Percentiles rank a stretch among this genome's conserved stretches.
These are phyloP conservation scores for Caloboletus firmus DNA, from an alignment of 1,284 basidiomycete species.

Conservation along the genomic window DNA sequence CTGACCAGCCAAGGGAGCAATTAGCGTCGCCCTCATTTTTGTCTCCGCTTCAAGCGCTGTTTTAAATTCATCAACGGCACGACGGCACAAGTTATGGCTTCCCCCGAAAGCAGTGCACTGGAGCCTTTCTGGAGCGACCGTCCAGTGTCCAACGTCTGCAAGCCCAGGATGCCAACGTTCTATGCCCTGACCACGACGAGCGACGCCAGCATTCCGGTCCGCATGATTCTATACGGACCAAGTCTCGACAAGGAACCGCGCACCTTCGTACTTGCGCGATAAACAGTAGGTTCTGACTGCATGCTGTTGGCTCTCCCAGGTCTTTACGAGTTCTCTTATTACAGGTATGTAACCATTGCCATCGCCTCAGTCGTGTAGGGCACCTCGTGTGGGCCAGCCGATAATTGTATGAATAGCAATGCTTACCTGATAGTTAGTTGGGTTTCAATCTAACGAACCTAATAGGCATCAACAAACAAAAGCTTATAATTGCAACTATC, in stretches of 20 bases:
- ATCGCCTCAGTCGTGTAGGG: constrained; percentile 12
- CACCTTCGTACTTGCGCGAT: background rate
- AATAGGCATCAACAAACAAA: constrained; percentile 43
- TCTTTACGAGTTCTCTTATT: background rate
- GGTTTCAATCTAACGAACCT: constrained; percentile 39
- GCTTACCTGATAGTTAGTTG: constrained; percentile 39
- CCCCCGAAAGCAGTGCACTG: constrained; percentile 24
- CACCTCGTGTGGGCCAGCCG: constrained; percentile 10
- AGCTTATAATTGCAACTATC: constrained; percentile 42
- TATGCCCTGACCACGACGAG: constrained; percentile 1
- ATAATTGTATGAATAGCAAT: constrained; percentile 28
- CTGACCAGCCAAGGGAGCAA: constrained; percentile 33
- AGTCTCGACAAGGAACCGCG: background rate
- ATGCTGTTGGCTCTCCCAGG: background rate
- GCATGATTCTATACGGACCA: constrained; percentile 2
- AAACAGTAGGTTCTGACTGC: constrained; percentile 9
- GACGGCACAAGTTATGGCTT: constrained; percentile 24
- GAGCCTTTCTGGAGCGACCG: constrained; percentile 25
- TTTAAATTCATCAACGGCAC: constrained; percentile 27
- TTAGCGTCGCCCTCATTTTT: constrained; percentile 26
- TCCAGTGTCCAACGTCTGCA: constrained; percentile 18
- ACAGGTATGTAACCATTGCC: constrained; percentile 11
- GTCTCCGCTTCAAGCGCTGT: constrained; percentile 32
- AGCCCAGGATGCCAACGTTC: constrained; percentile 3
- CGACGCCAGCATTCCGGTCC: background rate